Evolutionary conservation across 768 basidiomycete species (phyloP).

Genomic region (Mrakia gelida): DNA sequence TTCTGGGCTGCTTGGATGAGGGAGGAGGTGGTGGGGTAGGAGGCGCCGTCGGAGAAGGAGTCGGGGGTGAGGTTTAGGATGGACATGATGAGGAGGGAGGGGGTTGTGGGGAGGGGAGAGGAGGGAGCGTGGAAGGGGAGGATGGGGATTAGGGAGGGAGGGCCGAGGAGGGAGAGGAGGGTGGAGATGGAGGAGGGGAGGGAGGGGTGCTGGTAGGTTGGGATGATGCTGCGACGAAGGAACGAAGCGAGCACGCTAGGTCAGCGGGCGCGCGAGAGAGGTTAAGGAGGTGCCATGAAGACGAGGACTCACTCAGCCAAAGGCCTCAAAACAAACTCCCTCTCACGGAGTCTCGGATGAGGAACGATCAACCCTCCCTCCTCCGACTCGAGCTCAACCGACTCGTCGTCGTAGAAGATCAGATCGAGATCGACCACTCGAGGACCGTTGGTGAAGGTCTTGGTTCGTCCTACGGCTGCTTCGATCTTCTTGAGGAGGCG

Average conservation of each 20-base stretch:
- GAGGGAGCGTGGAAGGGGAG: slow-evolving; percentile 34
- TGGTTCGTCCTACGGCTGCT: slow-evolving; percentile 65
- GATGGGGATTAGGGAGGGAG: slow-evolving; percentile 31
- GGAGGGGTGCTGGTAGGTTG: slow-evolving; percentile 20
- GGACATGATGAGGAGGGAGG: slow-evolving; percentile 69
- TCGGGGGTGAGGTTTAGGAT: slow-evolving; percentile 92
- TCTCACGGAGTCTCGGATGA: slow-evolving; percentile 71
- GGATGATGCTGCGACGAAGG: slow-evolving; percentile 62
- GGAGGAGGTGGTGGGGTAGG: slow-evolving; percentile 9
- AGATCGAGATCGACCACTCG: slow-evolving; percentile 87
- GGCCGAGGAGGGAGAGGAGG: slow-evolving; percentile 34
- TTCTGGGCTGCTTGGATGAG: slow-evolving; percentile 18
- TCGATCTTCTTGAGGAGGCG: slow-evolving; percentile 69
- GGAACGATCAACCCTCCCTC: slow-evolving; percentile 74
- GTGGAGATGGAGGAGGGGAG: slow-evolving; percentile 33
- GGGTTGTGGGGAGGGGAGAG: slow-evolving; percentile 33
- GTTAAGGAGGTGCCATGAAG: no score
- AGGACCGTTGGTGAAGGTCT: slow-evolving; percentile 77
- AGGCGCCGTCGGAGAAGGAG: slow-evolving; percentile 82
- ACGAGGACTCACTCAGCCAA: slow-evolving; percentile 67
- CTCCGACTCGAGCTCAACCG: slow-evolving; percentile 57
- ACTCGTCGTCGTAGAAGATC: slow-evolving; percentile 61
- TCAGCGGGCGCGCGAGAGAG: no score
- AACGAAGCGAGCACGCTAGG: no score
- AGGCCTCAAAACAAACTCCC: slow-evolving; percentile 89